Evolutionary conservation across 208 protist species (phyloP).

Genomic region (Leishmania lainsoni): DNA sequence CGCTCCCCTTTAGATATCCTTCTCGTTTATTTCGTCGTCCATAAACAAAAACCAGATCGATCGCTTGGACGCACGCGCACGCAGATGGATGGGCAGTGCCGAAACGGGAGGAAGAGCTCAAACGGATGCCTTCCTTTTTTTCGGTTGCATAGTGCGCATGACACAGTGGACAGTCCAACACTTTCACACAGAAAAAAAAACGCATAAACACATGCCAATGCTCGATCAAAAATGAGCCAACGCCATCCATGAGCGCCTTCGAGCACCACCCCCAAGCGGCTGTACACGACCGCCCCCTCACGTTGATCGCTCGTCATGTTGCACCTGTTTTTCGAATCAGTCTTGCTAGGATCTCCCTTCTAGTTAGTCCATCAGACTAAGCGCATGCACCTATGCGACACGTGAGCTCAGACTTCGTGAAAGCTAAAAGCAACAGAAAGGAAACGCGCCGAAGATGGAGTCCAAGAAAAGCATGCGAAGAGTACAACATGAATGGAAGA

Average conservation of each 20-base stretch:
- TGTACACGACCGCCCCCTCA: neutral
- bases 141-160: neutral
- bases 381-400: neutral
- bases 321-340: neutral
- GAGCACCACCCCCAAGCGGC: neutral
- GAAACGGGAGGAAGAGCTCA: neutral
- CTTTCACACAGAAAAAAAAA: neutral
- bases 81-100: neutral
- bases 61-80: neutral
- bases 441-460: neutral
- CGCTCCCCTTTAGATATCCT: neutral
- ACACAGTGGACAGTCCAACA: neutral
- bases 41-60: neutral
- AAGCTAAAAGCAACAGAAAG: neutral
- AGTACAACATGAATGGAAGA: neutral
- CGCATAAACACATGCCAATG: neutral
- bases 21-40: neutral
- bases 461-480: conserved; percentile 3
- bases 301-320: neutral
- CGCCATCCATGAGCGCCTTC: neutral
- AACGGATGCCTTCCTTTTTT: neutral
- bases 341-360: neutral
- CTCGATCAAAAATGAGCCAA: neutral
- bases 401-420: neutral
- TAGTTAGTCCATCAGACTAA: neutral